Base-by-base conservation (phyloP, 345 rosid genomes). In the Eutrema yunnanense region DNA sequence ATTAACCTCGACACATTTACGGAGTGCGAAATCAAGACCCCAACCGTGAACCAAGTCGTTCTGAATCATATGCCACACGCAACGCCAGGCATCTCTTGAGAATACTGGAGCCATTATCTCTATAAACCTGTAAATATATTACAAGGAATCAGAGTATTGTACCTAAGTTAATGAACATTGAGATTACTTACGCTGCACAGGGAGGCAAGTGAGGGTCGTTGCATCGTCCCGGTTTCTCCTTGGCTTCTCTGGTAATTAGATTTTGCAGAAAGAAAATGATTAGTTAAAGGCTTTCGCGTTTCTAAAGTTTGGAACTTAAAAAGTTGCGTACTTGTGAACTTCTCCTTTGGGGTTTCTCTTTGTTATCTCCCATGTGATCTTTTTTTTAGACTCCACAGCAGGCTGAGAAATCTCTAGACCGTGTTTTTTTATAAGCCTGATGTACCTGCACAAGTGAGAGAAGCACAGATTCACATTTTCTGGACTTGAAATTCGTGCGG, bases 61-160 rank as follows among this genome's bases (percentile, higher is more conserved):
- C 95, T 95, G 99, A 74, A 95, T 80, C 96, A 95, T 83, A 80
- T 95, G 82, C 99, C 99, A 95, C 60, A 90, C 97, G 34, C 99
- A 95, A 46, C 96, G 92, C 99, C 99, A 95, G 3, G 98, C 94
- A 48, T 84, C 88, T 76, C 96, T 84, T 26, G 99, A 90, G 80
- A 95, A 95, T 12, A 95, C 99, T 3, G 99, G 92, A 74, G 99
- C 99, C 99, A 95, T 95, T 72, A 95, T 95, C 83, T 95, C 99
- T 27, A 95, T 89, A 82, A 95, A 92, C 69, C 99, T 92, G 82
- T 72, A 38, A 47, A 38, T 30, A 33, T 8, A 37, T 40, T 27
- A 4, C 40, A 6, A 14, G 9, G 8, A 27, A 50, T 76, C 62
- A 76, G 72, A 33, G 12, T 40, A 2, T 3, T 38, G 41, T 30